phyloP scores from a whole-genome alignment of 768 basidiomycete genomes.

The Tricholoma terreum region DNA sequence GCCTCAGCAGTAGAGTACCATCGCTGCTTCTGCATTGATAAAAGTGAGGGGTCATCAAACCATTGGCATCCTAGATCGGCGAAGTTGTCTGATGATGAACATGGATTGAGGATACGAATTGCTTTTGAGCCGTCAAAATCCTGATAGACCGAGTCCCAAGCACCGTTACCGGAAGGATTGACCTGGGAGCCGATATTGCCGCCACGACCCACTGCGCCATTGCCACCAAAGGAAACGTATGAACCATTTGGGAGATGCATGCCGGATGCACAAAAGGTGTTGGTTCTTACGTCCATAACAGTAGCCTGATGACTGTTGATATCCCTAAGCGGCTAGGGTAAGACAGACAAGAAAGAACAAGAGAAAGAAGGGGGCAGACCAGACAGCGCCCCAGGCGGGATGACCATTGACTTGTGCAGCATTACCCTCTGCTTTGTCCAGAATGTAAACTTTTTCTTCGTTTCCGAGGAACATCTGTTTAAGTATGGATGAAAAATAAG shows the following conservation, averaged over 20 bases:
- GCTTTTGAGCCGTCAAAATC: conserved; percentile 79
- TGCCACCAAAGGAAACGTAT: conserved; percentile 73
- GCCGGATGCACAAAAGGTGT: conserved; percentile 80
- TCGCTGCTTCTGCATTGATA: conserved; percentile 64
- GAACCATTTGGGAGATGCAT: conserved; percentile 82
- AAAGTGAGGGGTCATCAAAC: conserved; percentile 62
- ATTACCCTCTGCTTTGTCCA: conserved; percentile 91
- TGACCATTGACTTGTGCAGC: conserved; percentile 61
- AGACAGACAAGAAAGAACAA: neutral
- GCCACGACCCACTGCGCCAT: conserved; percentile 66
- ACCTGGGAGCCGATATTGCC: conserved; percentile 55
- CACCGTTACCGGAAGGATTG: conserved; percentile 43
- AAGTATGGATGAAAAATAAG: neutral
- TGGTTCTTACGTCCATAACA: conserved; percentile 70
- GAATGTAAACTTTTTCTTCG: conserved; percentile 76
- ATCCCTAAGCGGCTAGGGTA: conserved; percentile 42
- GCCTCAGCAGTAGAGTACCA: conserved; percentile 82
- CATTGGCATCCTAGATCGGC: conserved; percentile 55
- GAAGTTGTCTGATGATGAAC: conserved; percentile 48
- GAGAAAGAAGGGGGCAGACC: conserved; percentile 6
- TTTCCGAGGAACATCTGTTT: conserved; percentile 78
- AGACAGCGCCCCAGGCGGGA: conserved; percentile 52
- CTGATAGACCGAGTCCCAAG: conserved; percentile 64
- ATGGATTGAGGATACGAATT: conserved; percentile 82
- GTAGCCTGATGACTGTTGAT: conserved; percentile 52